Conservation (phyloP, 306 rosid genomes). For the Lupinus albus region DNA sequence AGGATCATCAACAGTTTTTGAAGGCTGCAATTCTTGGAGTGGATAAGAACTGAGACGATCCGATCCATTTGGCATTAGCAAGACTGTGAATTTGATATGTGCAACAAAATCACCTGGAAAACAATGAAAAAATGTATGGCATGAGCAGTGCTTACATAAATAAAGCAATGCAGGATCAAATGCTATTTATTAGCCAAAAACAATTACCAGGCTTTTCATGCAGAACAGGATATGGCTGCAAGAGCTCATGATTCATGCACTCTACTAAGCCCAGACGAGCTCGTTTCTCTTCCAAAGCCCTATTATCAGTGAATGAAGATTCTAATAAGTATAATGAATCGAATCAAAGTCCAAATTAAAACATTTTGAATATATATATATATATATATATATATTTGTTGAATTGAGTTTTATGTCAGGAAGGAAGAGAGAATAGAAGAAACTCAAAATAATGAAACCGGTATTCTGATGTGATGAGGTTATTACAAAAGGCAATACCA, state of each 20-base stretch:
- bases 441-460: too few species aligned
- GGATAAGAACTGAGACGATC: conserved; percentile 81
- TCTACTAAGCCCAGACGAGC: conserved; percentile 85
- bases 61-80: conserved; percentile 94
- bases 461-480: too few species aligned
- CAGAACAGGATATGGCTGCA: conserved; percentile 93
- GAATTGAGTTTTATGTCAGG: too few species aligned
- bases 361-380: too few species aligned
- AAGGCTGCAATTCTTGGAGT: conserved; percentile 78
- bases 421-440: too few species aligned
- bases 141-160: not conserved
- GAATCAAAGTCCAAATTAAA: too few species aligned
- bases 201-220: conserved; percentile 90
- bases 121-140: not conserved
- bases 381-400: too few species aligned
- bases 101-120: conserved; percentile 87
- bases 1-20: conserved; percentile 82
- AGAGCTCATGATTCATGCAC: conserved; percentile 86
- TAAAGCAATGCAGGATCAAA: not conserved
- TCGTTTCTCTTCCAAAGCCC: conserved; percentile 98
- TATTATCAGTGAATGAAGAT: conserved; percentile 18
- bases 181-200: not conserved
- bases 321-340: too few species aligned
- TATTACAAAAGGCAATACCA: too few species aligned
- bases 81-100: conserved; percentile 85